Base-by-base conservation (phyloP, 306 rosid species). In the Quillaja saponaria region DNA sequence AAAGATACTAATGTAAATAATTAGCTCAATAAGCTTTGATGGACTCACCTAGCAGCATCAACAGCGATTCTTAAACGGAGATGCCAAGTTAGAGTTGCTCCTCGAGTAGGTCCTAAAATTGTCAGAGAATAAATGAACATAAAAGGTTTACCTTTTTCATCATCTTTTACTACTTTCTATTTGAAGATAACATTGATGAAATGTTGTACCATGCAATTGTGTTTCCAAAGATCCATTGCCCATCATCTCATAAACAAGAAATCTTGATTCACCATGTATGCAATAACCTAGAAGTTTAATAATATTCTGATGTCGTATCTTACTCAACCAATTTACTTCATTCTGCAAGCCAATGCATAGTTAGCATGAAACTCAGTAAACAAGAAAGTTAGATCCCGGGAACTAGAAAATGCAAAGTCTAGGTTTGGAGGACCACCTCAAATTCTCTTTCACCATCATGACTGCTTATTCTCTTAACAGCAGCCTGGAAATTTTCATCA, bases 301-400 rank as follows among this genome's bases (percentile, higher is more conserved):
- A 58, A 91, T 84, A 65, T 88, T 88, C 78, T 88, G 91, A 73
- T 91, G 95, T 57, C 80, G 75, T 15, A 88, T 85, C 75, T 82
- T 86, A 73, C 91, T 77, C 82, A 91, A 71, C 87, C 87, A 88
- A 75, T 74, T 84, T 73, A 88, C 84, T 80, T 88, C 97, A 75
- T 88, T 88, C 97, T 91, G 84, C 74, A 80, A 72, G 67, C 74
- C 53, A 62, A 61, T 44, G 47, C 53, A 67, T 34, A 50, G 65
- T 60, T 71, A 62, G 35, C 55, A 64, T 64, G 31, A 68, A 47
- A 76, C 62, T 55, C 57, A 48, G 55, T 16, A 40, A 74, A 51
- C 34, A 20, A 31, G 13, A 66, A 69, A 38, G 34, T 49, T 25
- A 48, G 10, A 49, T 66, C 45, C 28, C 38, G 13, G 31, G 18